Evolutionary conservation across 495 filamentous ascomycete species (phyloP), one percentile per base, ranked within the genome.

Genomic region (Penicillium desertorum): DNA sequence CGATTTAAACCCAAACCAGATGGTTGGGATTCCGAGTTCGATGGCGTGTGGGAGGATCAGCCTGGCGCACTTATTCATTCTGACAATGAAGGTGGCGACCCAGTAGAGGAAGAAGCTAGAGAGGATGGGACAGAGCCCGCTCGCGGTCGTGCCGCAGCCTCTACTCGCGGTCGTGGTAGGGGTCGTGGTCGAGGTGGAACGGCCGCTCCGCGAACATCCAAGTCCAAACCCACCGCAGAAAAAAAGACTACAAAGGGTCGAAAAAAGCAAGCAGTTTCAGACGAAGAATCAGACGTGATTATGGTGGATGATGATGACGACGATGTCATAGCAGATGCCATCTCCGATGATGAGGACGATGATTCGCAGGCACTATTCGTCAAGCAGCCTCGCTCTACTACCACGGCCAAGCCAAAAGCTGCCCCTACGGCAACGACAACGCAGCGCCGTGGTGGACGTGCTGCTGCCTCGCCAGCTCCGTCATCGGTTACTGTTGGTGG

Each of bases 31-130:
- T 86, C 81, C 4, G 92, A 98, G 58, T 68, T 90, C 36, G 86
- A 96, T 52, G 94, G 95, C 36, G 70, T 77, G 30, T 98, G 94
- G 94, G 85, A 84, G 43, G 88, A 94, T 56, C 83, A 91, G 54
- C 84, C 88, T 0, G 84, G 83, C 1, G 90, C 90, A 11, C 72
- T 88, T n/a, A 77, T 83, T 37, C 76, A 75, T 58, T 79, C 79
- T 3, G 81, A 86, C 45, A 76, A 78, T 37, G 82, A 80, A 46
- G 81, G 82, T 11, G 67, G 74, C 50, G 67, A 72, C 60, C 70
- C 76, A 16, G 69, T 66, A 34, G 71, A 75, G 52, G 73, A 83
- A 60, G 77, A 79, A 19, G 71, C 76, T 57, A 75, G 70, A 32
- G 76, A 81, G 45, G 72, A 70, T 58, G 70, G 76, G 54, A 60